These are phyloP conservation scores for Solanum peruvianum DNA, from an alignment of 257 asterid species.

Conservation along the genomic window DNA sequence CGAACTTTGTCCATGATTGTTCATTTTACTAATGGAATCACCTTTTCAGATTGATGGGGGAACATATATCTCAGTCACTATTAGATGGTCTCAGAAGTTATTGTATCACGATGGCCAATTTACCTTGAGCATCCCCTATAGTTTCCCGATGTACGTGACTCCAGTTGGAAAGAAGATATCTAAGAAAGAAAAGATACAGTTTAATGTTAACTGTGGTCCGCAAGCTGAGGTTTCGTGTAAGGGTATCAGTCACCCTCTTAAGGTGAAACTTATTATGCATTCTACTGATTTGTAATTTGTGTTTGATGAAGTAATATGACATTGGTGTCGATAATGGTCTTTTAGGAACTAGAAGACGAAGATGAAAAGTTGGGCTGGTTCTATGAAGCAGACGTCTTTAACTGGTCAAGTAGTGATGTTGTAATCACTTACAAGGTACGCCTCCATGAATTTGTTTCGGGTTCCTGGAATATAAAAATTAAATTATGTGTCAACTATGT, in stretches of 20 bases:
- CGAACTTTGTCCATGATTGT: not conserved
- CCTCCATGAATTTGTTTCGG: not conserved
- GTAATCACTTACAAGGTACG: constrained; percentile 50
- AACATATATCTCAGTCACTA: constrained; percentile 50
- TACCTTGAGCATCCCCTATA: constrained; percentile 68
- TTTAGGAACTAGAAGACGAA: constrained; percentile 54
- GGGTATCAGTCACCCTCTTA: constrained; percentile 70
- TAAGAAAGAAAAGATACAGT: constrained; percentile 69
- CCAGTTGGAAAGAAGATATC: constrained; percentile 83
- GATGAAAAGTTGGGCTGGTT: constrained; percentile 59
- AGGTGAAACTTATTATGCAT: constrained; percentile 33
- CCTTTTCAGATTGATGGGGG: constrained; percentile 78
- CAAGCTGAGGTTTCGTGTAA: constrained; percentile 51
- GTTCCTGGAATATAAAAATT: not conserved
- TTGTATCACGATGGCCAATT: constrained; percentile 45
- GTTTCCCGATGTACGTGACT: constrained; percentile 72
- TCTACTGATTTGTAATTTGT: not conserved
- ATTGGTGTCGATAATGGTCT: not conserved
- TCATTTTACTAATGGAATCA: not conserved
- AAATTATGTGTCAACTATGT: not conserved
- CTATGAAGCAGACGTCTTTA: constrained; percentile 63
- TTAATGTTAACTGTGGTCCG: constrained; percentile 58
- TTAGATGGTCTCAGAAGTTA: constrained; percentile 91
- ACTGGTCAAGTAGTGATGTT: constrained; percentile 75
- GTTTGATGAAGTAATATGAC: not conserved